Evolutionary conservation across 2,329 filamentous ascomycete genomes (phyloP).

Genomic region (Coniochaeta ligniaria): DNA sequence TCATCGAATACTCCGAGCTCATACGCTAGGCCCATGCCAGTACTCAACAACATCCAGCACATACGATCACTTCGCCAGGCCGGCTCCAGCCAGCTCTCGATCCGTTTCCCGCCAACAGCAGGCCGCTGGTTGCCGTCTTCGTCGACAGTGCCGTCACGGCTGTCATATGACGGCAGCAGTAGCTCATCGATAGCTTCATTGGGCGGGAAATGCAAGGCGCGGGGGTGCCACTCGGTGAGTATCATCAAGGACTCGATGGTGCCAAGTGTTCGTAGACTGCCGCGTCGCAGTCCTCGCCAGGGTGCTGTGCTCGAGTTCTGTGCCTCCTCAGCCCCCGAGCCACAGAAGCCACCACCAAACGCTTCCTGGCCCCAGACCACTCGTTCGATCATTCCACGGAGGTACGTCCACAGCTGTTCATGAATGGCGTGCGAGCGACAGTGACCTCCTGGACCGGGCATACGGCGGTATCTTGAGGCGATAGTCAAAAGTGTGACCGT

Average conservation of each 20-base stretch:
- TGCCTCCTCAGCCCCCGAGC: conserved; percentile 56
- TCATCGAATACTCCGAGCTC: conserved; percentile 95
- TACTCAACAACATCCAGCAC: conserved; percentile 96
- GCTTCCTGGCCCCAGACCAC: conserved; percentile 95
- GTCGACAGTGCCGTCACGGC: conserved; percentile 30
- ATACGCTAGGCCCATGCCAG: conserved; percentile 81
- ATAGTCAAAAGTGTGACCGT: conserved; percentile 89
- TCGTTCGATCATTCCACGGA: conserved; percentile 90
- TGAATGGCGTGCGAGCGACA: conserved; percentile 89
- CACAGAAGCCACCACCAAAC: conserved; percentile 82
- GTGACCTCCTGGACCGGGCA: conserved; percentile 71
- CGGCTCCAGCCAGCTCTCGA: conserved; percentile 94
- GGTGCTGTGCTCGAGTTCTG: conserved; percentile 63
- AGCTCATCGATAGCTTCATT: conserved; percentile 67
- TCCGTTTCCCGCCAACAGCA: conserved; percentile 69
- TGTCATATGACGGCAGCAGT: conserved; percentile 54
- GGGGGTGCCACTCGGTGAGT: conserved; percentile 93
- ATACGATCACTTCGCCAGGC: conserved; percentile 92
- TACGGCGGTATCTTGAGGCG: conserved; percentile 75
- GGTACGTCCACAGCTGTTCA: conserved; percentile 89
- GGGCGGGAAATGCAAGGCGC: conserved; percentile 87
- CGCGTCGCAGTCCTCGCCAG: conserved; percentile 63
- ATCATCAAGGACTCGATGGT: conserved; percentile 93
- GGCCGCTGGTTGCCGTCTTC: conserved; percentile 34
- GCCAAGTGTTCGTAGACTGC: conserved; percentile 80